Conservation (phyloP, 331 rosid genomes). For the Quercus tomentella region DNA sequence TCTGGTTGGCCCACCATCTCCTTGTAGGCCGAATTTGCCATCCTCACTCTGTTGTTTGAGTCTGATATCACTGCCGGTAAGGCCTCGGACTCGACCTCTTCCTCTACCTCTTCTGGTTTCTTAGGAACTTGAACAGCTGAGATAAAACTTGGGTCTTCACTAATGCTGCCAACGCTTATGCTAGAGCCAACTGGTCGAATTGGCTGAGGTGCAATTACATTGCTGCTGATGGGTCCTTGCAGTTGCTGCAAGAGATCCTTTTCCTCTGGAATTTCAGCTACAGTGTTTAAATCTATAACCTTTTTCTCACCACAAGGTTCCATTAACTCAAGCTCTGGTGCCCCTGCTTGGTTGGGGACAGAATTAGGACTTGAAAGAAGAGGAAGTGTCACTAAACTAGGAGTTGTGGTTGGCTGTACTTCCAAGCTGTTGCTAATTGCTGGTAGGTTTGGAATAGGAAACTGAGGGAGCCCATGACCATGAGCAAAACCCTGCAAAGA, state of each 20-base stretch:
- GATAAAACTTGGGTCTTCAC: constrained; percentile 21
- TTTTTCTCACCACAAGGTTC: constrained; percentile 25
- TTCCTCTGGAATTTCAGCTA: constrained; percentile 56
- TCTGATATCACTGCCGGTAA: constrained; percentile 83
- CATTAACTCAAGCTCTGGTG: constrained; percentile 21
- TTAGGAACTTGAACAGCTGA: constrained; percentile 9
- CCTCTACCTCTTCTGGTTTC: constrained; percentile 56
- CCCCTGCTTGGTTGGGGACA: constrained; percentile 5
- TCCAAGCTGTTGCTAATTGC: constrained; percentile 14
- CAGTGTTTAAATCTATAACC: constrained; percentile 41
- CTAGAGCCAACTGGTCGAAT: constrained; percentile 74
- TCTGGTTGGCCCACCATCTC: constrained; percentile 92
- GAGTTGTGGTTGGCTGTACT: neutral
- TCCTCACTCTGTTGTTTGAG: constrained; percentile 67
- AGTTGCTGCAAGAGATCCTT: constrained; percentile 58
- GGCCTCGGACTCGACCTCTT: constrained; percentile 58
- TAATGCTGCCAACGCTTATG: constrained; percentile 64
- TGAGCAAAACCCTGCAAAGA: constrained; percentile 41
- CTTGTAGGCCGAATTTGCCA: constrained; percentile 85
- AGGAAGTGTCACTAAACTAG: constrained; percentile 59
- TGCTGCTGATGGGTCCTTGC: constrained; percentile 29
- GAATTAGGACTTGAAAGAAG: constrained; percentile 54
- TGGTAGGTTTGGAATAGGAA: constrained; percentile 25
- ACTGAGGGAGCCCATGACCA: constrained; percentile 29
- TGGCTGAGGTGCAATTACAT: constrained; percentile 67